These are phyloP conservation scores for Cephaloascus albidus DNA, from an alignment of 805 yeast genomes.

Conservation along the genomic window DNA sequence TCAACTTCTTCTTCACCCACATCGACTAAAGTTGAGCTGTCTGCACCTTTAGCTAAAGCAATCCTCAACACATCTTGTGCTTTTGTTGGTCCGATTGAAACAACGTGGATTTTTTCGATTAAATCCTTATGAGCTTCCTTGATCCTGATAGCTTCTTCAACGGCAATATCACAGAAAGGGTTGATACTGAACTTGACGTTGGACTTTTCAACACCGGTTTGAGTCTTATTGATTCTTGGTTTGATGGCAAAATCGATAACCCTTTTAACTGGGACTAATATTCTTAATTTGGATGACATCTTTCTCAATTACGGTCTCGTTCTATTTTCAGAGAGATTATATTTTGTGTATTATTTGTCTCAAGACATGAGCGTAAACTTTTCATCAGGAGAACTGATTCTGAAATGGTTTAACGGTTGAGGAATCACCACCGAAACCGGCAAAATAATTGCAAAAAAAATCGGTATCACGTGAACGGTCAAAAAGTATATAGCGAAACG, in stretches of 20 bases:
- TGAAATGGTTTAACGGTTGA: no score
- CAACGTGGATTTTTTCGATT: slow-evolving; percentile 83
- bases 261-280: slow-evolving; percentile 90
- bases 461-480: background rate
- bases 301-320: no score
- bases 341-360: no score
- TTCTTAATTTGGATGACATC: slow-evolving; percentile 40
- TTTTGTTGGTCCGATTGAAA: slow-evolving; percentile 80
- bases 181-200: slow-evolving; percentile 91
- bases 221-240: slow-evolving; percentile 84
- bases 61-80: slow-evolving; percentile 82
- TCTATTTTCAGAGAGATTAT: no score
- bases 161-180: slow-evolving; percentile 97
- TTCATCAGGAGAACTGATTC: no score
- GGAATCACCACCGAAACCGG: slow-evolving; percentile 2
- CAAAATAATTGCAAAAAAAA: background rate
- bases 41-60: slow-evolving; percentile 93
- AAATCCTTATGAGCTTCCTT: slow-evolving; percentile 53
- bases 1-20: slow-evolving; percentile 68
- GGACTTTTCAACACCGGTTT: slow-evolving; percentile 75
- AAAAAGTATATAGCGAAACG: no score
- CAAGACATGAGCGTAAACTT: no score
- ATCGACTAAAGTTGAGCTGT: slow-evolving; percentile 73
- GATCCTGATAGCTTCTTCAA: slow-evolving; percentile 86
- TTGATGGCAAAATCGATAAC: slow-evolving; percentile 90